Conservation (phyloP, 352 stramenopile species). For the Pythium myriotylum region DNA sequence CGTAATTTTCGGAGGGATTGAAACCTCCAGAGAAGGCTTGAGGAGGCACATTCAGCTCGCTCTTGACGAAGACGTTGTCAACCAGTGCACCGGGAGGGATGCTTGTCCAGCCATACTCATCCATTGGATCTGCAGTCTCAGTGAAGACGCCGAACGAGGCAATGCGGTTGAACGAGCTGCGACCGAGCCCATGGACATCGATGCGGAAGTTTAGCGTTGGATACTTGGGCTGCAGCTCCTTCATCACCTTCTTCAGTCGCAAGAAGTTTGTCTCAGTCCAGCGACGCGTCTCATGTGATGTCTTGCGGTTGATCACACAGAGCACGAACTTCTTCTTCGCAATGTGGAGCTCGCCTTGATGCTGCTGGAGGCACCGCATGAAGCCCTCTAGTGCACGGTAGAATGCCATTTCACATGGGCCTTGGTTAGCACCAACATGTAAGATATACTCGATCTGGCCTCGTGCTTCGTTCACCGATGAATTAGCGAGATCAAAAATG, state of each 20-base stretch:
- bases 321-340: slow-evolving; percentile 16
- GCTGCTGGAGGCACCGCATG: slow-evolving; percentile 13
- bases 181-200: slow-evolving; percentile 5
- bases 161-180: slow-evolving; percentile 9
- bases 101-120: slow-evolving; percentile 5
- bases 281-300: neutral
- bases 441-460: slow-evolving; percentile 14
- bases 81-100: slow-evolving; percentile 5
- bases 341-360: slow-evolving; percentile 4
- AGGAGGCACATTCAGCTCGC: slow-evolving; percentile 5
- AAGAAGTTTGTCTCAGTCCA: slow-evolving; percentile 17
- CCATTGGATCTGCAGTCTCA: slow-evolving; percentile 7
- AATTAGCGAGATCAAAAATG: slow-evolving; percentile 20
- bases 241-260: slow-evolving; percentile 11
- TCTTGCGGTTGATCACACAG: slow-evolving; percentile 11
- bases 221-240: slow-evolving; percentile 9
- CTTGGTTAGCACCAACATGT: slow-evolving; percentile 1
- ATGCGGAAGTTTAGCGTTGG: slow-evolving; percentile 19
- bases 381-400: slow-evolving; percentile 17
- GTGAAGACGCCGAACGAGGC: slow-evolving; percentile 7
- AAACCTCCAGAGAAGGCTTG: neutral
- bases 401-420: slow-evolving; percentile 13
- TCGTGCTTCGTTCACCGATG: neutral
- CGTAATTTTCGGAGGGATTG: slow-evolving; percentile 5
- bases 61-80: slow-evolving; percentile 15